Evolutionary conservation across 83 land plant species (phyloP), one percentile per base, ranked within the genome.

Genomic region (Picea abies): DNA sequence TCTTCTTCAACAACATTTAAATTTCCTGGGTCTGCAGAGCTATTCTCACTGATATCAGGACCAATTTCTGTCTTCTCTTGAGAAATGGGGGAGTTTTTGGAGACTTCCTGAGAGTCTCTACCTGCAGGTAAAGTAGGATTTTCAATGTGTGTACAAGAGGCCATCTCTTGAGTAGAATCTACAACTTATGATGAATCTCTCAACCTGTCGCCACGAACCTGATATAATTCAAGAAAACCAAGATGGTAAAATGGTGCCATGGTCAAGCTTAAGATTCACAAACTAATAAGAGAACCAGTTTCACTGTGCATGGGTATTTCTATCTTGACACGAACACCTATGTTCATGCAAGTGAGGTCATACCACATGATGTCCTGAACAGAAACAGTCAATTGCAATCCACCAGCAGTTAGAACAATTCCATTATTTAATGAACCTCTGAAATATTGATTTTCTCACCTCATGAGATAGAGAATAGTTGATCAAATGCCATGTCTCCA

Each of bases 401-500:
- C 49, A 35, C 47, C 19, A 71, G 39, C 47, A 29, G 37, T 15
- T 14, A 20, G 0, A 71, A 5, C 49, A 35, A 71, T 39, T 70
- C 1, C 49, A 44, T 6, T 44, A 0, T 44, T 44, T 44, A 44
- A 9, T 44, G 49, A 44, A 9, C 78, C 11, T 44, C 14, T 9
- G 58, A 26, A 35, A 3, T 19, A 44, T 44, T 44, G 8, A 11
- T 17, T 22, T 60, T 19, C 81, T 25, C 84, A 95, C 99, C 99
- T 92, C 96, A 72, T 97, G 99, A 8, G 90, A 82, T 8, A 97
- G 72, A 3, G 99, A 93, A 83, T 88, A 91, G 71, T 92, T 97
- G 52, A 96, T 97, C 65, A 95, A 72, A 78, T 97, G 98, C 75
- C 98, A 97, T 4, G 99, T 95, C 72, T 95, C 95, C 6, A 94